Evolutionary conservation across 129 eudicot genomes (phyloP).

Genomic region (Tanacetum coccineum): DNA sequence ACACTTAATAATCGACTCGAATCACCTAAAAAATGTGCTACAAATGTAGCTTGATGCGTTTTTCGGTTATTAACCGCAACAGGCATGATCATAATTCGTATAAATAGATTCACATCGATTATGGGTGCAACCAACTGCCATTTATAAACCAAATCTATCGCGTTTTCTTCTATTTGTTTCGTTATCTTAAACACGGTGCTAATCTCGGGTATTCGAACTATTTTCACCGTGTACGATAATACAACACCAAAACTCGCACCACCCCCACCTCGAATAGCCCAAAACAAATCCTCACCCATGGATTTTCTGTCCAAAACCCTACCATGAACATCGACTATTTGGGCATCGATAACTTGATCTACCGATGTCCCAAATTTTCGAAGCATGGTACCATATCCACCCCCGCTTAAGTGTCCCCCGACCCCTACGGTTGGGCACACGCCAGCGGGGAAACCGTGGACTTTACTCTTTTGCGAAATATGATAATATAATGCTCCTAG

Average conservation of each 20-base stretch:
- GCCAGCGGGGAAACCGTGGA: slow-evolving; percentile 21
- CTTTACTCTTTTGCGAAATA: slow-evolving; percentile 19
- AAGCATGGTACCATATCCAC: slow-evolving; percentile 24
- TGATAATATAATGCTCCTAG: slow-evolving; percentile 15
- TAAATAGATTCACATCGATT: neutral
- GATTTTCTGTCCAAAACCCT: slow-evolving; percentile 5
- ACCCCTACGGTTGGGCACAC: slow-evolving; percentile 18
- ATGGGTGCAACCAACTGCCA: slow-evolving; percentile 7
- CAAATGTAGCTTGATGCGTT: slow-evolving; percentile 13
- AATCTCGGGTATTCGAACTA: neutral
- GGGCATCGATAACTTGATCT: slow-evolving; percentile 21
- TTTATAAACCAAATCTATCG: slow-evolving; percentile 1
- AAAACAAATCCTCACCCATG: slow-evolving; percentile 27
- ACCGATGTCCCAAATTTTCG: slow-evolving; percentile 23
- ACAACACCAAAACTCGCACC: slow-evolving; percentile 23
- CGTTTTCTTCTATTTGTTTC: neutral
- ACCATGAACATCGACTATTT: neutral
- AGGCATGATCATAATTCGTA: slow-evolving; percentile 6
- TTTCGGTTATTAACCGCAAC: neutral
- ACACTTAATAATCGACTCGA: neutral
- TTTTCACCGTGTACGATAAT: slow-evolving; percentile 15
- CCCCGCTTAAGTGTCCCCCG: slow-evolving; percentile 24
- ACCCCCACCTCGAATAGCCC: slow-evolving; percentile 25
- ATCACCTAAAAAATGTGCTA: slow-evolving; percentile 21
- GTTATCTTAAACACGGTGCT: slow-evolving; percentile 9